Percentiles rank a stretch among this genome's conserved stretches.
Evolutionary conservation across 2,329 filamentous ascomycete species (phyloP).

Genomic region (Diplodia seriata): DNA sequence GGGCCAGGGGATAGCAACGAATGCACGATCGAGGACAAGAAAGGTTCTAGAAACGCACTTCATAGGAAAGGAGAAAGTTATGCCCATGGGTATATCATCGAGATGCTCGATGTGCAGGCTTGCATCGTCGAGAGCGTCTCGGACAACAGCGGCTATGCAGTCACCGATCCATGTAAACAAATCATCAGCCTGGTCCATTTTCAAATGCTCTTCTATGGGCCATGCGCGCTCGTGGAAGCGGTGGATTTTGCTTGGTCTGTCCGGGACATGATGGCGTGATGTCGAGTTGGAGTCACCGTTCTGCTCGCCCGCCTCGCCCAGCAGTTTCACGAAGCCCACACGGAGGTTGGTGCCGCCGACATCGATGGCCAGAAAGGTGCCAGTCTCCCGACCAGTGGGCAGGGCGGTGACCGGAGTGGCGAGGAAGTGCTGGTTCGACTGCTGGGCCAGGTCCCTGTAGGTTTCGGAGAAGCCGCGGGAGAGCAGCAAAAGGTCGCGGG

Average conservation of each 20-base stretch:
- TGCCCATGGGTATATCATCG: constrained; percentile 66
- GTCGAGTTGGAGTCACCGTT: constrained; percentile 39
- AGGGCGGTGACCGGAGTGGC: constrained; percentile 50
- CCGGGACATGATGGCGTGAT: constrained; percentile 36
- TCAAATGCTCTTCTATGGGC: constrained; percentile 76
- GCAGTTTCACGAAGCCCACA: constrained; percentile 70
- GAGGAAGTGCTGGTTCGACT: constrained; percentile 49
- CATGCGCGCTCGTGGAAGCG: constrained; percentile 73
- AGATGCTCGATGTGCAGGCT: constrained; percentile 41
- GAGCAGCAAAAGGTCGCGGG: constrained; percentile 43
- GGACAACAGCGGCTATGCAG: constrained; percentile 76
- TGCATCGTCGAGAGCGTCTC: constrained; percentile 59
- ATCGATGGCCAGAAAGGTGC: constrained; percentile 55
- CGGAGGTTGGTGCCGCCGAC: constrained; percentile 73
- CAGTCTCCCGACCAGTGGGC: constrained; percentile 68
- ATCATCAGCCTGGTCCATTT: constrained; percentile 75
- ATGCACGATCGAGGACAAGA: background rate
- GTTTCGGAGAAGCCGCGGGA: constrained; percentile 47
- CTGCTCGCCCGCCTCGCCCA: constrained; percentile 52
- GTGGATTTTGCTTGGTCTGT: constrained; percentile 54
- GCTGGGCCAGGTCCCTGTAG: constrained; percentile 44
- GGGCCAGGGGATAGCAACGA: background rate
- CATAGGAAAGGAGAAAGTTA: constrained; percentile 76
- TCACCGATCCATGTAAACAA: constrained; percentile 83
- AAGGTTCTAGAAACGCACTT: constrained; percentile 44